A percentile compares a stretch with the other conserved stretches of the same genome.
Conservation (phyloP, 306 rosid species). For the Arachis hypogaea region DNA sequence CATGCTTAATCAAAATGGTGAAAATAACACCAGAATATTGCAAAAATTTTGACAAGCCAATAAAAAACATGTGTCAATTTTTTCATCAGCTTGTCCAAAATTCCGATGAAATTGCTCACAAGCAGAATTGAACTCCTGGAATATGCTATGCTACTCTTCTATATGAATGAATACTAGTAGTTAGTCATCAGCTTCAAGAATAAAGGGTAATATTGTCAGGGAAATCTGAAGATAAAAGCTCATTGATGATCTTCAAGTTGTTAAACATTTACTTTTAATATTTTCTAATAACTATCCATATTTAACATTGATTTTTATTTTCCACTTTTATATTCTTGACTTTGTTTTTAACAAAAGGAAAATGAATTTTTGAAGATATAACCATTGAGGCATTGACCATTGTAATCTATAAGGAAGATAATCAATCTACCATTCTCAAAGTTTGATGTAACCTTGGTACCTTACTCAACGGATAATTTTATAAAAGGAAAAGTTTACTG, state of each 20-base stretch:
- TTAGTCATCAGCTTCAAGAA: not conserved
- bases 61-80: not conserved
- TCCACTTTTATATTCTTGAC: not conserved
- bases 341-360: not conserved
- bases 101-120: not conserved
- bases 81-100: not conserved
- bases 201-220: too few relatives aligned
- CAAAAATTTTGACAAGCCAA: not conserved
- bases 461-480: too few relatives aligned
- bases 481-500: too few relatives aligned
- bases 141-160: not conserved
- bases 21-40: not conserved
- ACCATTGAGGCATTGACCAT: too few relatives aligned
- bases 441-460: too few relatives aligned
- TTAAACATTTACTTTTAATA: not conserved
- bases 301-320: not conserved
- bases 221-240: not conserved
- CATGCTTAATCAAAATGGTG: not conserved
- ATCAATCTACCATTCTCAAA: too few relatives aligned
- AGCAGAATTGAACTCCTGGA: not conserved
- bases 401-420: too few relatives aligned
- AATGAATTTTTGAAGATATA: too few relatives aligned
- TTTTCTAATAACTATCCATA: not conserved
- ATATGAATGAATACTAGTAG: not conserved
- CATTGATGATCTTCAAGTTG: not conserved